Evolutionary conservation across 768 basidiomycete genomes (phyloP).

Genomic region (Ramaria rubella): DNA sequence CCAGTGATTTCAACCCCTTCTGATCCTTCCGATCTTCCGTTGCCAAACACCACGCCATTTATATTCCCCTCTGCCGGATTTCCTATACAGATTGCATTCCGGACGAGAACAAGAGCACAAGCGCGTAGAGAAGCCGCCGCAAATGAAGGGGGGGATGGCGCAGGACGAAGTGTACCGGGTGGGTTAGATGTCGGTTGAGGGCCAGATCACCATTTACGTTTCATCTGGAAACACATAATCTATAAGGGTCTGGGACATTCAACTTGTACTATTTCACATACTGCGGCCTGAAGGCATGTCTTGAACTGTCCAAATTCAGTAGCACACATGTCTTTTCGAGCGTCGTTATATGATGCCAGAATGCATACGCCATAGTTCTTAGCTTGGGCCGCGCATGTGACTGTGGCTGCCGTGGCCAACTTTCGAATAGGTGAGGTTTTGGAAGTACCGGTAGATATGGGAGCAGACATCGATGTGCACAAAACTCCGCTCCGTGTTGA

Average conservation of each 20-base stretch:
- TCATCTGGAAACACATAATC: slow-evolving; percentile 36
- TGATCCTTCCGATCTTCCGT: slow-evolving; percentile 37
- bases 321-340: slow-evolving; percentile 75
- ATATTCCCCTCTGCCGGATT: slow-evolving; percentile 5
- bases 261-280: slow-evolving; percentile 37
- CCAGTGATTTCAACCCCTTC: slow-evolving; percentile 24
- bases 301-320: slow-evolving; percentile 82
- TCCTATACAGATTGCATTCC: slow-evolving; percentile 8
- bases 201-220: slow-evolving; percentile 43
- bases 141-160: slow-evolving; percentile 49
- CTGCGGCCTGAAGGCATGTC: slow-evolving; percentile 71
- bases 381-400: slow-evolving; percentile 68
- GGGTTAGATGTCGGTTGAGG: slow-evolving; percentile 18
- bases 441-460: neutral
- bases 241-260: neutral
- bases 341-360: slow-evolving; percentile 73
- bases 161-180: slow-evolving; percentile 33
- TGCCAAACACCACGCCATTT: slow-evolving; percentile 53
- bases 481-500: neutral
- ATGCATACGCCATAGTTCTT: slow-evolving; percentile 85
- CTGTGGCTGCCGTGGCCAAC: slow-evolving; percentile 64
- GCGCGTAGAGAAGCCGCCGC: slow-evolving; percentile 23
- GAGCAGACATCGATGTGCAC: neutral
- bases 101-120: neutral
- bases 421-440: slow-evolving; percentile 46